Conservation (phyloP, 495 filamentous ascomycete species). For the Talaromyces liani region DNA sequence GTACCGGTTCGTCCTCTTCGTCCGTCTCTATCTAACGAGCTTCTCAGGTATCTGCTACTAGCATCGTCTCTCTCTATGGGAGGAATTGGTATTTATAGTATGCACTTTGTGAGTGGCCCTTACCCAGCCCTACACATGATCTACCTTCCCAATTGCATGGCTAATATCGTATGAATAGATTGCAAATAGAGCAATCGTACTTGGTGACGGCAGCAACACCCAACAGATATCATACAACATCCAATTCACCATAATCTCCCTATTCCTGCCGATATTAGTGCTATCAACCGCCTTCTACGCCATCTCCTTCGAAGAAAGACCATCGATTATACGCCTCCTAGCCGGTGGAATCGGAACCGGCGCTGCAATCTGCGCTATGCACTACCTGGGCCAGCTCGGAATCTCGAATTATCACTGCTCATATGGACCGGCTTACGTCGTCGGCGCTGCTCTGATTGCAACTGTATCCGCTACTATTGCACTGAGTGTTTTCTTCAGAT, state of each 20-base stretch:
- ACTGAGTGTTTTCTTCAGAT: conserved; percentile 69
- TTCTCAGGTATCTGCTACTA: conserved; percentile 57
- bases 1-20: conserved; percentile 4
- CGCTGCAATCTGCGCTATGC: conserved; percentile 75
- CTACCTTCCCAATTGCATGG: not conserved
- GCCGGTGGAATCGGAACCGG: conserved; percentile 62
- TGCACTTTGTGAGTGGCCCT: conserved; percentile 51
- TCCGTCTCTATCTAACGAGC: not conserved
- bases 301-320: conserved; percentile 46
- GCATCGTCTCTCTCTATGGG: conserved; percentile 73
- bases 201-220: conserved; percentile 50
- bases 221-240: conserved; percentile 69
- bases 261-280: conserved; percentile 72
- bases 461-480: conserved; percentile 59
- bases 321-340: conserved; percentile 50
- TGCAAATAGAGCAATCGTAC: conserved; percentile 69
- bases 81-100: conserved; percentile 73
- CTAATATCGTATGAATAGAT: conserved; percentile 36
- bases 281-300: conserved; percentile 64
- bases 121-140: no score
- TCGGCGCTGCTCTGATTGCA: conserved; percentile 65
- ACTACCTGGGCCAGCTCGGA: conserved; percentile 79
- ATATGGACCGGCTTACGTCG: conserved; percentile 51
- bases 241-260: conserved; percentile 67
- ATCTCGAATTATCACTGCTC: conserved; percentile 66